A percentile compares a stretch with the other conserved stretches of the same genome.
Evolutionary conservation across 306 rosid genomes (phyloP).

Genomic region (Lathyrus tuberosus): DNA sequence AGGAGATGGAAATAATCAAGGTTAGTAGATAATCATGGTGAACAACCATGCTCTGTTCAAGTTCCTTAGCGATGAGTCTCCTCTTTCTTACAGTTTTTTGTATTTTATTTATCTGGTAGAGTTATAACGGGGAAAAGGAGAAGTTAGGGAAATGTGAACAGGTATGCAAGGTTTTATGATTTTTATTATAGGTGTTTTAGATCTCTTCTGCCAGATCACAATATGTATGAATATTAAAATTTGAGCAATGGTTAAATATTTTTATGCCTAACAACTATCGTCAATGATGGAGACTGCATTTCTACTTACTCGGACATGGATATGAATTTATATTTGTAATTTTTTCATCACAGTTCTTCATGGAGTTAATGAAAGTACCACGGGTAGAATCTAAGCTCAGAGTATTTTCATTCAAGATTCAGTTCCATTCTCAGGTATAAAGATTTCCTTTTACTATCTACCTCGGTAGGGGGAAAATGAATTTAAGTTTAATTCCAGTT

Average conservation of each 20-base stretch:
- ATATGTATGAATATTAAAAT: constrained; percentile 27
- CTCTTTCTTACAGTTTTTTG: constrained; percentile 34
- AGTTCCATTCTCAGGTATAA: constrained; percentile 79
- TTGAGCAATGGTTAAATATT: constrained; percentile 17
- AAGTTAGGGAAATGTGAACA: constrained; percentile 95
- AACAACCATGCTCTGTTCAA: constrained; percentile 36
- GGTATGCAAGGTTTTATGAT: constrained; percentile 51
- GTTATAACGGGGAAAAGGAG: constrained; percentile 80
- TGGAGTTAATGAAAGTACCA: constrained; percentile 80
- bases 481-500: constrained; percentile 31
- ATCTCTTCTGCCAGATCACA: constrained; percentile 20
- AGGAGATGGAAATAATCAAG: constrained; percentile 92
- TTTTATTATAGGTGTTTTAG: constrained; percentile 30
- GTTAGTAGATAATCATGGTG: constrained; percentile 47
- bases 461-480: constrained; percentile 9
- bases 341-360: constrained; percentile 66
- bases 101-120: constrained; percentile 51
- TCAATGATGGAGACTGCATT: constrained; percentile 35
- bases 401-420: constrained; percentile 87
- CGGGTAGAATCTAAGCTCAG: constrained; percentile 88
- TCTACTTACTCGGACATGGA: constrained; percentile 32
- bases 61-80: constrained; percentile 18
- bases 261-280: constrained; percentile 22
- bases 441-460: constrained; percentile 19
- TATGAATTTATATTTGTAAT: constrained; percentile 30